Evolutionary conservation across 495 filamentous ascomycete genomes (phyloP).

Genomic region (Neurospora sp.): DNA sequence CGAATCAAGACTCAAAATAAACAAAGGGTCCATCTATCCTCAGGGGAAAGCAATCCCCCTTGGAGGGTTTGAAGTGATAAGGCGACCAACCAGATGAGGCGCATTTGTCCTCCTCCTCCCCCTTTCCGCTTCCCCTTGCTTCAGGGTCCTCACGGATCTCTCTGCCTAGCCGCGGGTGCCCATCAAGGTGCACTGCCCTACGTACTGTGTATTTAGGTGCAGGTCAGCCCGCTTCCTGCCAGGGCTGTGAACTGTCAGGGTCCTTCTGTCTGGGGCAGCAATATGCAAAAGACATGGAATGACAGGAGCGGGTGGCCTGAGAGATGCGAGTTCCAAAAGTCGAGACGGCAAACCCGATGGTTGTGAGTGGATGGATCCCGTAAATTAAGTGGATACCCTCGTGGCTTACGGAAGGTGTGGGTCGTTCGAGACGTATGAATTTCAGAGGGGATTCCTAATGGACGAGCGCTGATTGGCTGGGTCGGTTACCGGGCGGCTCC

Average conservation of each 20-base stretch:
- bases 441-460: conserved; percentile 20
- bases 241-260: not conserved
- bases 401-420: not conserved
- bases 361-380: not conserved
- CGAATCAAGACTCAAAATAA: not conserved
- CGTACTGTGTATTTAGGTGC: not conserved
- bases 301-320: not conserved
- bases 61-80: not conserved
- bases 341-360: not conserved
- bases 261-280: not conserved
- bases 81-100: not conserved
- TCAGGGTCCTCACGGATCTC: too few relatives aligned
- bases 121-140: not conserved
- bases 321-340: not conserved
- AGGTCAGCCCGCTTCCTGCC: not conserved
- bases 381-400: not conserved
- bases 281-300: not conserved
- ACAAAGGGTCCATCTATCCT: not conserved
- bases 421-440: not conserved
- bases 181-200: not conserved
- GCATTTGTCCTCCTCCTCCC: not conserved
- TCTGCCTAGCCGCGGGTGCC: not conserved
- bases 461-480: conserved; percentile 27
- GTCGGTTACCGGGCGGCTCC: conserved; percentile 23
- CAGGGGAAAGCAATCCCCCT: not conserved